phyloP scores from a whole-genome alignment of 495 filamentous ascomycete genomes.

The Parmelia sp. region DNA sequence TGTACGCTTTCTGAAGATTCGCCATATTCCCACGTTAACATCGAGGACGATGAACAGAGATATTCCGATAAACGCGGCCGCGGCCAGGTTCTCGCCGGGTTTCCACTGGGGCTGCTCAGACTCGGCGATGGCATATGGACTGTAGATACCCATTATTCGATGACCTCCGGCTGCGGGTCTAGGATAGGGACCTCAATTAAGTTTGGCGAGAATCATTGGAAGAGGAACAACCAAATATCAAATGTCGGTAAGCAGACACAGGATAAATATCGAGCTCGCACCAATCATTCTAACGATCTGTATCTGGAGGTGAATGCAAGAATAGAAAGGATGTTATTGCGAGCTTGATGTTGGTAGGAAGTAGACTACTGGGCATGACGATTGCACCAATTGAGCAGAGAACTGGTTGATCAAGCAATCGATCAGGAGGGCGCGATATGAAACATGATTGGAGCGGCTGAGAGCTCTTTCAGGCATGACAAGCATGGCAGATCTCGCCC shows the following conservation, averaged over 20 bases:
- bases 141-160: conserved; percentile 14
- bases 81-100: conserved; percentile 19
- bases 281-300: neutral
- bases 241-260: neutral
- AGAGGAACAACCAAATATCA: neutral
- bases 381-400: too few relatives aligned
- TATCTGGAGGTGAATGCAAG: neutral
- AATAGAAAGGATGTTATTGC: neutral
- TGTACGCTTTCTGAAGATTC: conserved; percentile 47
- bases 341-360: too few relatives aligned
- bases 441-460: neutral
- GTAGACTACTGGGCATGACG: neutral
- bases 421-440: neutral
- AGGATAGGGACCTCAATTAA: neutral
- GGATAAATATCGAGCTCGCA: neutral
- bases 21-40: conserved; percentile 48
- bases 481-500: neutral
- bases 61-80: conserved; percentile 44
- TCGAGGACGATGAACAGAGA: conserved; percentile 53
- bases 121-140: conserved; percentile 20
- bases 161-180: neutral
- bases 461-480: neutral
- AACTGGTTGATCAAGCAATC: neutral
- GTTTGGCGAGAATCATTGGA: neutral
- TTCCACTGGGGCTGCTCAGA: conserved; percentile 14